These are phyloP conservation scores for Ramularia collo-cygni DNA, from an alignment of 2,329 filamentous ascomycete species.

Conservation along the genomic window DNA sequence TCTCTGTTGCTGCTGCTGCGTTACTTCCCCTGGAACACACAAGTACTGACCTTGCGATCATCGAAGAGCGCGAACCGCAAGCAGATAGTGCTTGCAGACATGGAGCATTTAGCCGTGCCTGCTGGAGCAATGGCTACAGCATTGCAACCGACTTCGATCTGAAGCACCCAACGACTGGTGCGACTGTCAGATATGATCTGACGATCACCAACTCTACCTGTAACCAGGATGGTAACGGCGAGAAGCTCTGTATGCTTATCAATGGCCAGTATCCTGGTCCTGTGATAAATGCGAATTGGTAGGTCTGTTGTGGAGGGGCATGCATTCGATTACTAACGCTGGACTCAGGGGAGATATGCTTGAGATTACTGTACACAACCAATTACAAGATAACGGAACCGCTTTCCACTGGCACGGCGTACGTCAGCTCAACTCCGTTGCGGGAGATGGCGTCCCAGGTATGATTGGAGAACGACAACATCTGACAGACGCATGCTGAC, in stretches of 20 bases:
- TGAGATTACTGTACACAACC: slow-evolving; percentile 42
- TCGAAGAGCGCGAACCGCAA: slow-evolving; percentile 5
- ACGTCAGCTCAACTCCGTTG: slow-evolving; percentile 49
- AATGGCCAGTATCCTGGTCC: slow-evolving; percentile 63
- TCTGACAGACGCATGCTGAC: slow-evolving; percentile 32
- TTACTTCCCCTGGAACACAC: slow-evolving; percentile 6
- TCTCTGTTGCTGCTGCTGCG: slow-evolving; percentile 4
- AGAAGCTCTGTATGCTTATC: slow-evolving; percentile 40
- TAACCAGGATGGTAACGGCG: slow-evolving; percentile 32
- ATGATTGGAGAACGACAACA: too few species aligned
- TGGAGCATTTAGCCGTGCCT: slow-evolving; percentile 33
- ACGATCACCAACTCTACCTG: slow-evolving; percentile 31
- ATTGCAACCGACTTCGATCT: slow-evolving; percentile 41
- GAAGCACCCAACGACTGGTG: slow-evolving; percentile 36
- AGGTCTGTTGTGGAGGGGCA: too few species aligned
- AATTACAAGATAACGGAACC: slow-evolving; percentile 48
- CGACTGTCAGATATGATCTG: slow-evolving; percentile 29
- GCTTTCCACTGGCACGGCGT: slow-evolving; percentile 57
- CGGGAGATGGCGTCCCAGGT: slow-evolving; percentile 41
- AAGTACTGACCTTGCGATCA: slow-evolving; percentile 27
- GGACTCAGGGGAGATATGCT: slow-evolving; percentile 31
- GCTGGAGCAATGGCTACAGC: slow-evolving; percentile 39
- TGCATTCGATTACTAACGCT: too few species aligned
- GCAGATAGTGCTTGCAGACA: slow-evolving; percentile 32
- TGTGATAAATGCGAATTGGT: slow-evolving; percentile 33